Percentiles rank a stretch among this genome's conserved stretches.
Conservation (phyloP, 305 asterid genomes). For the Solanum hybrid region DNA sequence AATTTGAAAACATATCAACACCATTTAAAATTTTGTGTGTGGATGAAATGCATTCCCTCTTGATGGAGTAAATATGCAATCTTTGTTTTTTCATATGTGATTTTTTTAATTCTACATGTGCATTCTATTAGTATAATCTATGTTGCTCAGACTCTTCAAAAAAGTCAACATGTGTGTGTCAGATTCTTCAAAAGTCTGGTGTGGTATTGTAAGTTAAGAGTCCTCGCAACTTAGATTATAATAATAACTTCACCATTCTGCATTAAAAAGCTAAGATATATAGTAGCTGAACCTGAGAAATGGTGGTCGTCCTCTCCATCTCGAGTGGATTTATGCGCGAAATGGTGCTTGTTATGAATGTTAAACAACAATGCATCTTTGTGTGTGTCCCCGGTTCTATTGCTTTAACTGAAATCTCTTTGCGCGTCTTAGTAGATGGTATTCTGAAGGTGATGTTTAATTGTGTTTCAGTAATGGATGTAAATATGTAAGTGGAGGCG, state of each 20-base stretch:
- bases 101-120: neutral
- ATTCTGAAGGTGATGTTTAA: slow-evolving; percentile 7
- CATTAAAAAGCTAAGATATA: neutral
- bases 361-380: neutral
- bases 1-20: neutral
- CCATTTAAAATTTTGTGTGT: neutral
- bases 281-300: neutral
- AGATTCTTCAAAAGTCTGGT: neutral
- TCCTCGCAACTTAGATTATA: neutral
- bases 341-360: neutral
- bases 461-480: slow-evolving; percentile 29
- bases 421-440: neutral
- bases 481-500: slow-evolving; percentile 16
- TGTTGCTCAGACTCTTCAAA: neutral
- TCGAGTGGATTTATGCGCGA: neutral
- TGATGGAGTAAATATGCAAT: neutral
- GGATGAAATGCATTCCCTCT: neutral
- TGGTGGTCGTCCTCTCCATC: neutral
- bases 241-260: neutral
- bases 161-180: neutral
- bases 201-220: neutral
- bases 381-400: neutral
- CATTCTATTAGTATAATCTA: neutral
- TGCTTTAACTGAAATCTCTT: neutral
- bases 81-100: neutral